Percentiles rank a stretch among this genome's conserved stretches.
Evolutionary conservation across 208 protist genomes (phyloP).

Genomic region (Trypanosoma platydactyli): DNA sequence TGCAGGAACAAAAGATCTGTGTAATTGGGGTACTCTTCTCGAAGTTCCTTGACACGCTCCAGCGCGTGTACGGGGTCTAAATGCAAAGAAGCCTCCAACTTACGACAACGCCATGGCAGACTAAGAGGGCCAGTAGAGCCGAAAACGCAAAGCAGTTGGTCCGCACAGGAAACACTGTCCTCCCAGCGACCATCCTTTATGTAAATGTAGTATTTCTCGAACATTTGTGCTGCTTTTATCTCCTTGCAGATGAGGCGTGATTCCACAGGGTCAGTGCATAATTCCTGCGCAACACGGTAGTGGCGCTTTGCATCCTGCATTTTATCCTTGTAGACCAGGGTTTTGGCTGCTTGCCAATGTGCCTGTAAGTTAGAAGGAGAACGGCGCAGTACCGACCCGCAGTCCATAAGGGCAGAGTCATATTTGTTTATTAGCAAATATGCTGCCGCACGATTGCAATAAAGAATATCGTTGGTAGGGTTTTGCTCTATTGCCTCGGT

Average conservation of each 20-base stretch:
- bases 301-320: slow-evolving; percentile 41
- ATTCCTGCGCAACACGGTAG: slow-evolving; percentile 47
- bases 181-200: slow-evolving; percentile 41
- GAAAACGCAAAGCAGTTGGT: slow-evolving; percentile 43
- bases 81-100: slow-evolving; percentile 57
- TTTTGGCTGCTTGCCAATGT: slow-evolving; percentile 75
- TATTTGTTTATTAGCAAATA: slow-evolving; percentile 68
- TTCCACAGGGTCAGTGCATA: slow-evolving; percentile 33
- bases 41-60: slow-evolving; percentile 41
- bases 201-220: slow-evolving; percentile 54
- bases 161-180: slow-evolving; percentile 34
- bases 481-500: slow-evolving; percentile 60
- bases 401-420: slow-evolving; percentile 63
- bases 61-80: slow-evolving; percentile 41
- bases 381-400: slow-evolving; percentile 47
- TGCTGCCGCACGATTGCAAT: slow-evolving; percentile 75
- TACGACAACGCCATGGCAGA: slow-evolving; percentile 52
- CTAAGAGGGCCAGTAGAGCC: slow-evolving; percentile 35
- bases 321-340: slow-evolving; percentile 37
- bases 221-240: slow-evolving; percentile 33
- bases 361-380: slow-evolving; percentile 56
- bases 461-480: slow-evolving; percentile 46
- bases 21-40: slow-evolving; percentile 28
- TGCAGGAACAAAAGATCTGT: slow-evolving; percentile 61
- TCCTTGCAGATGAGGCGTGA: slow-evolving; percentile 41